Conservation (phyloP, 2,329 filamentous ascomycete genomes). For the Aspergillus brunneoviolaceus region DNA sequence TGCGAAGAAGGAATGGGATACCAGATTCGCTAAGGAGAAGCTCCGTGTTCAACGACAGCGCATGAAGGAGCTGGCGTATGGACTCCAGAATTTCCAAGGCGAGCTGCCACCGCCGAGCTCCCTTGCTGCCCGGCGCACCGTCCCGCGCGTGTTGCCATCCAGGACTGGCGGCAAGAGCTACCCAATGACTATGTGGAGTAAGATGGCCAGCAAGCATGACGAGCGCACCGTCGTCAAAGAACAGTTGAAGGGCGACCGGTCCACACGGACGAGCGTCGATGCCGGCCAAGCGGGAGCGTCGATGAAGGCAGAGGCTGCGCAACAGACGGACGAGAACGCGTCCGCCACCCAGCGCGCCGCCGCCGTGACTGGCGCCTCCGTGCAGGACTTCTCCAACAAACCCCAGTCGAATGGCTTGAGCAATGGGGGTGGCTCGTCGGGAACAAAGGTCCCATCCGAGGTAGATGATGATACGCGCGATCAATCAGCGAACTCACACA, state of each 20-base stretch:
- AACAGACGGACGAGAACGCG: background rate
- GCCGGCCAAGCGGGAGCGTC: constrained; percentile 26
- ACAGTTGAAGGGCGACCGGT: constrained; percentile 21
- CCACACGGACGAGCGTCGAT: constrained; percentile 28
- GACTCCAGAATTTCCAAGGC: constrained; percentile 70
- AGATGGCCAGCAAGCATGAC: constrained; percentile 89
- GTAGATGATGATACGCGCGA: background rate
- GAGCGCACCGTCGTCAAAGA: constrained; percentile 61
- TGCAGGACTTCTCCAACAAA: background rate
- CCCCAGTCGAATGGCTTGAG: background rate
- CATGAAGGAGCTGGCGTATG: constrained; percentile 68
- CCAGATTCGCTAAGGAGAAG: constrained; percentile 67
- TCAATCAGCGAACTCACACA: background rate
- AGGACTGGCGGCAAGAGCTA: constrained; percentile 58
- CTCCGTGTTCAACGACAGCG: constrained; percentile 71
- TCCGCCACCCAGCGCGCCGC: background rate
- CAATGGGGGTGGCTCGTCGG: background rate
- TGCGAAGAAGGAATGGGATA: constrained; percentile 71
- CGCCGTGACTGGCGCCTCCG: background rate
- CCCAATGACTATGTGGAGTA: constrained; percentile 78
- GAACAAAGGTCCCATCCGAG: background rate
- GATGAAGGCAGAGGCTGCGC: constrained; percentile 14
- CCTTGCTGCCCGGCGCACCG: constrained; percentile 65
- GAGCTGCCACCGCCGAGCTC: constrained; percentile 83
- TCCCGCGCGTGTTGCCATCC: constrained; percentile 31